Conservation (phyloP, 306 rosid genomes). For the Rosa rugosa region DNA sequence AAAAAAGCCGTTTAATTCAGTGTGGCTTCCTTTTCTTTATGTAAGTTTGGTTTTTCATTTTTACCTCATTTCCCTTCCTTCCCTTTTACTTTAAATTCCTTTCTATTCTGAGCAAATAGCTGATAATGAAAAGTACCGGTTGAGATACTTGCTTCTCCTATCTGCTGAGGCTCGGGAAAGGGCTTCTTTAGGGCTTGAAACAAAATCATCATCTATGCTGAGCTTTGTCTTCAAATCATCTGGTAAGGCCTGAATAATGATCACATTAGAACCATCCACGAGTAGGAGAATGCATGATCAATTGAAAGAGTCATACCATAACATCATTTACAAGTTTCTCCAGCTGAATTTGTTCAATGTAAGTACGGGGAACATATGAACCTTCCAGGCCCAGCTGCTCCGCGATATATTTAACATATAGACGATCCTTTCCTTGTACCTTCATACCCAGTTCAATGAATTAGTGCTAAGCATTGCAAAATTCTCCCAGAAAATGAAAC, state of each 20-base stretch:
- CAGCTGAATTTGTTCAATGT: conserved; percentile 97
- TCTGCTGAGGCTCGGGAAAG: conserved; percentile 95
- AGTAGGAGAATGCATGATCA: conserved; percentile 17
- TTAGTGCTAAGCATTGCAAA: conserved; percentile 16
- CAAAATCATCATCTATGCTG: conserved; percentile 78
- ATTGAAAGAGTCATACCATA: conserved; percentile 57
- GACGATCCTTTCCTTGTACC: conserved; percentile 97
- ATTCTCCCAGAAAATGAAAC: not conserved
- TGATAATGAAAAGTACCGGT: conserved; percentile 48
- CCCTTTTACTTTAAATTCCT: not conserved
- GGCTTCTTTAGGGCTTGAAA: conserved; percentile 97
- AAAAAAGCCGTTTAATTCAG: not conserved
- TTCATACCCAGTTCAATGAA: conserved; percentile 41
- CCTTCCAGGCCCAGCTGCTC: conserved; percentile 84
- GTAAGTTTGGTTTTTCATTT: not conserved
- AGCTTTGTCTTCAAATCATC: conserved; percentile 89
- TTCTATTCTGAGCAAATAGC: not conserved
- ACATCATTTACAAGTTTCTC: conserved; percentile 98
- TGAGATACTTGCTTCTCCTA: conserved; percentile 80
- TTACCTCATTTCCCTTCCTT: conserved; percentile 1
- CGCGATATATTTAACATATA: conserved; percentile 61
- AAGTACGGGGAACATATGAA: conserved; percentile 89
- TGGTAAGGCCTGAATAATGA: conserved; percentile 80
- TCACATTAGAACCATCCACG: conserved; percentile 36
- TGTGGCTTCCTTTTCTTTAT: not conserved